Evolutionary conservation across 176 grass and related monocot species (phyloP), one percentile per base, ranked within the genome.

Genomic region (Musa schizocarpa): DNA sequence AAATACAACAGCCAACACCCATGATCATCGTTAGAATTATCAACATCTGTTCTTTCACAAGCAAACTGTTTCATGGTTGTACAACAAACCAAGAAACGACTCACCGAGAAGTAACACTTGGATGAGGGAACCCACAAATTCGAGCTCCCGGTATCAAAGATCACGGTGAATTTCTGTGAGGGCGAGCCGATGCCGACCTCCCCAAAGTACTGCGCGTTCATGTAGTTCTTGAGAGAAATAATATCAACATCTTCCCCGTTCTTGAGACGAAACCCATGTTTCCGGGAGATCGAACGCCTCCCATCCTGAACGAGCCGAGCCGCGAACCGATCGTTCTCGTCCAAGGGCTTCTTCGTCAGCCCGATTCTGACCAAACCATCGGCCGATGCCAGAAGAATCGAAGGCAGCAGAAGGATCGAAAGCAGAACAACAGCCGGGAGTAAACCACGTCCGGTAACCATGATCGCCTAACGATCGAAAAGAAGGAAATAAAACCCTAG

Each of bases 101-200:
- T 54, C 74, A 93, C 94, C 52, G 88, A 93, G 63, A 98, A 89
- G 51, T 87, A 80, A 77, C 94, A 98, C 56, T 93, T 83, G 69
- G 90, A 87, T 34, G 94, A 98, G 75, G 94, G 94, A 11, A 93
- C 87, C 94, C 94, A 93, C 8, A 97, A 79, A 71, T 97, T 97
- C 9, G 90, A 85, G 86, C 94, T 97, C 11, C 93, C 94, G 0
- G 94, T 97, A 73, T 97, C 94, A 10, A 97, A 97, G 53, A 93
- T 84, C 84, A 97, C 94, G 20, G 88, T 97, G 71, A 97, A 97
- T 70, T 89, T 90, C 86, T 97, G 94, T 0, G 86, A 55, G 11
- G 94, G 94, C 52, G 53, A 80, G 9, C 94, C 90, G 5, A 98
- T 73, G 9, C 90, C 90, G 6, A 98, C 87, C 77, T 87, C 77